Evolutionary conservation across 2,329 filamentous ascomycete genomes (phyloP).

Genomic region (Neofusicoccum ribis): DNA sequence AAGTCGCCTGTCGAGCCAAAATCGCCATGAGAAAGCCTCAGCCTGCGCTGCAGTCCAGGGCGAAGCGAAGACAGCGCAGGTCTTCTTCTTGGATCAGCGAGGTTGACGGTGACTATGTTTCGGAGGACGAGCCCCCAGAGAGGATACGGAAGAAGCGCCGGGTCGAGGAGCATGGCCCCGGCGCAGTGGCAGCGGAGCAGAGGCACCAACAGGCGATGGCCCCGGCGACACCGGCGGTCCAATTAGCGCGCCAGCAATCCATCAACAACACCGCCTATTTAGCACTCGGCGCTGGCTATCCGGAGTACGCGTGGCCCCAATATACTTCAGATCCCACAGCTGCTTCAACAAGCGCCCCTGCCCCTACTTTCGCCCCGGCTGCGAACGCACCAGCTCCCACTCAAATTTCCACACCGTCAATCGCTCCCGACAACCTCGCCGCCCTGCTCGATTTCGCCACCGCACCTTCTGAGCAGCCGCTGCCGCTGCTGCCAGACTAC

Average conservation of each 20-base stretch:
- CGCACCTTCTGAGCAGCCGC: neutral
- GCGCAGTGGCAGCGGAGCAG: neutral
- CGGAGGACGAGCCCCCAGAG: neutral
- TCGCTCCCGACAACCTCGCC: neutral
- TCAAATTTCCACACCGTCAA: too few species aligned
- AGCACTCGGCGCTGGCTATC: neutral
- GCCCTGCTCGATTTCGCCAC: neutral
- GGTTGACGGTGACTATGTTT: neutral
- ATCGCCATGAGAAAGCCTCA: neutral
- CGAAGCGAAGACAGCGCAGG: neutral
- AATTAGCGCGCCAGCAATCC: too few species aligned
- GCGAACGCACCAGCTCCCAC: neutral
- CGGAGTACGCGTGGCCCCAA: conserved; percentile 9
- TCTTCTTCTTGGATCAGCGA: neutral
- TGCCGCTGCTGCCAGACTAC: neutral
- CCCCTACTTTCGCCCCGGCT: neutral
- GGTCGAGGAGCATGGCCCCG: neutral
- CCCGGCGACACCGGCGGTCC: neutral
- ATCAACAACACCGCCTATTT: neutral
- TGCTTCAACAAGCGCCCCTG: neutral
- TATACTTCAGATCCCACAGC: neutral
- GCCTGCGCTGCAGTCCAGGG: neutral
- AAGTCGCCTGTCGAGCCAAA: conserved; percentile 21
- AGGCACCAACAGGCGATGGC: neutral
- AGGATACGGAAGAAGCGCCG: neutral